A percentile compares a stretch with the other conserved stretches of the same genome.
phyloP scores from a whole-genome alignment of 352 stramenopile genomes.

The Plasmopara halstedii region DNA sequence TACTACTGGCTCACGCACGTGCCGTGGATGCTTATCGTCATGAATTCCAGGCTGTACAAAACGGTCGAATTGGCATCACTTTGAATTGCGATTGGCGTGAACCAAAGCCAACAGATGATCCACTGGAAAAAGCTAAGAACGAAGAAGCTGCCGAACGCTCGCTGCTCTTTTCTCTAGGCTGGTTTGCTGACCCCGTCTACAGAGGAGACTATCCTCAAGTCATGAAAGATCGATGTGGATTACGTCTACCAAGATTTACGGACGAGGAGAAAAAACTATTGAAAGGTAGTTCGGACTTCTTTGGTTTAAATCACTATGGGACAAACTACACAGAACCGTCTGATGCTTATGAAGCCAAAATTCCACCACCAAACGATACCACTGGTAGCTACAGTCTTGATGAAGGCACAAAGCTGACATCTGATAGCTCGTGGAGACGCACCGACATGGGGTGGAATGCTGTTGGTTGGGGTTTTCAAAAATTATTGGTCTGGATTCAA shows the following conservation, averaged over 20 bases:
- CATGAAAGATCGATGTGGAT: constrained; percentile 80
- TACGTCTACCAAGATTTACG: constrained; percentile 87
- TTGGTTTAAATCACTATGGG: constrained; percentile 94
- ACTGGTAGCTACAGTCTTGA: constrained; percentile 30
- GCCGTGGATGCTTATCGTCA: constrained; percentile 76
- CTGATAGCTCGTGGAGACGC: constrained; percentile 43
- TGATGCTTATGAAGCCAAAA: constrained; percentile 32
- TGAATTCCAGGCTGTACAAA: constrained; percentile 60
- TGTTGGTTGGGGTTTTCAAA: constrained; percentile 76
- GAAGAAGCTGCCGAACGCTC: constrained; percentile 62
- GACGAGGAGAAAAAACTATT: constrained; percentile 72
- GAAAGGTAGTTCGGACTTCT: constrained; percentile 86
- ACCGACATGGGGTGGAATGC: constrained; percentile 81
- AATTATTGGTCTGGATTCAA: constrained; percentile 86
- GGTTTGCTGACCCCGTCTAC: constrained; percentile 91
- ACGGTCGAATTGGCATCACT: constrained; percentile 86
- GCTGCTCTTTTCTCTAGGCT: constrained; percentile 86
- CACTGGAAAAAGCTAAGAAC: constrained; percentile 44
- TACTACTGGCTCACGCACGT: constrained; percentile 81
- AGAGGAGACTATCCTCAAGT: constrained; percentile 88
- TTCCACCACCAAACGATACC: constrained; percentile 19
- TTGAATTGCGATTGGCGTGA: constrained; percentile 89
- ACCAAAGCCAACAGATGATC: constrained; percentile 40
- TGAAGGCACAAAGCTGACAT: constrained; percentile 37
- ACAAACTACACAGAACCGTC: constrained; percentile 41